Percentiles rank a stretch among this genome's conserved stretches.
phyloP scores from a whole-genome alignment of 106 monocot species.

The Apostasia shenzhenica region DNA sequence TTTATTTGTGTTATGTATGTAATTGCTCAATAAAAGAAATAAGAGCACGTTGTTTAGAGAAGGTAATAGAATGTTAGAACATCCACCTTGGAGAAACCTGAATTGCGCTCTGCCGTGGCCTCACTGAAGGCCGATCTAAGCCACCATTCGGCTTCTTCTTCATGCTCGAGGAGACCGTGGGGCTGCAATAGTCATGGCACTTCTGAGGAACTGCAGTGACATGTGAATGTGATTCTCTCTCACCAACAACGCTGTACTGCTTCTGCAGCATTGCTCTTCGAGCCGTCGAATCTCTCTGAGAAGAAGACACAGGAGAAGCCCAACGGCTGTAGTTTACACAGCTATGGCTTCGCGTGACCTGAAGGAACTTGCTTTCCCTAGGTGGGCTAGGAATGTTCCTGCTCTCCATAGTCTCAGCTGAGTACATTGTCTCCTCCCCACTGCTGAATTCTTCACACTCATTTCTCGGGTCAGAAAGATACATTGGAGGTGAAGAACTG shows the following conservation, averaged over 20 bases:
- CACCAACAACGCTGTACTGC: constrained; percentile 39
- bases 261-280: constrained; percentile 29
- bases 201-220: constrained; percentile 36
- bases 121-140: constrained; percentile 28
- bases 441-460: constrained; percentile 51
- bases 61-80: constrained; percentile 14
- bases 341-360: constrained; percentile 70
- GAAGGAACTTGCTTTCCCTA: constrained; percentile 33
- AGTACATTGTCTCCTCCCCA: constrained; percentile 90
- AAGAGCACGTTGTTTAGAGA: too few species aligned
- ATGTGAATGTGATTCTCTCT: constrained; percentile 57
- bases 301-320: constrained; percentile 20
- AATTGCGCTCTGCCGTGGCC: constrained; percentile 30
- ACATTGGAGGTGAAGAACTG: constrained; percentile 65
- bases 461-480: constrained; percentile 17
- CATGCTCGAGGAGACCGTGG: constrained; percentile 87
- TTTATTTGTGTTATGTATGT: too few species aligned
- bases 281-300: constrained; percentile 24
- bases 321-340: constrained; percentile 77
- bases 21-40: too few species aligned
- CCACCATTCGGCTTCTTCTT: constrained; percentile 55
- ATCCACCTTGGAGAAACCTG: constrained; percentile 64
- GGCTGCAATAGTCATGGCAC: constrained; percentile 74
- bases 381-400: constrained; percentile 89
- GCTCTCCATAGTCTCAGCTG: constrained; percentile 99